phyloP scores from a whole-genome alignment of 345 rosid genomes.

The Linum trigynum region DNA sequence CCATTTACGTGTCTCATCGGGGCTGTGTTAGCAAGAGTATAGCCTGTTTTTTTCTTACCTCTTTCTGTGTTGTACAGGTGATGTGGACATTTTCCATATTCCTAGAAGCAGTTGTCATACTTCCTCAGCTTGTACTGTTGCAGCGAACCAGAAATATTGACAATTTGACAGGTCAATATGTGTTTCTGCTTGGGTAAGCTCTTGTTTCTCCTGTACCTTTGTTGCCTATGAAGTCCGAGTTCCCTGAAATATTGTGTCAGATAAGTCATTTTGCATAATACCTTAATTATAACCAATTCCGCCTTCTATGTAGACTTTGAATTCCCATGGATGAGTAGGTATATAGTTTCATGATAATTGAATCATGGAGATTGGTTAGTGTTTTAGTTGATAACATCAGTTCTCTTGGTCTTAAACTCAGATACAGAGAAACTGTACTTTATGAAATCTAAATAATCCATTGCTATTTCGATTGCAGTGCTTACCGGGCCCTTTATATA shows the following conservation, averaged over 20 bases:
- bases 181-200: slow-evolving; percentile 69
- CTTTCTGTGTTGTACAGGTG: slow-evolving; percentile 28
- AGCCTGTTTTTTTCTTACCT: background rate
- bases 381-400: no score
- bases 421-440: background rate
- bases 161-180: slow-evolving; percentile 68
- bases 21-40: background rate
- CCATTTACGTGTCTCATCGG: background rate
- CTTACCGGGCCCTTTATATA: slow-evolving; percentile 48
- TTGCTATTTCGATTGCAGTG: slow-evolving; percentile 29
- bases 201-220: background rate
- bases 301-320: no score
- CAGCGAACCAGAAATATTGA: slow-evolving; percentile 78
- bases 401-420: background rate
- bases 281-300: no score
- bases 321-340: no score
- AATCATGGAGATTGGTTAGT: no score
- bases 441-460: no score
- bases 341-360: no score
- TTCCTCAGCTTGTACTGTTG: slow-evolving; percentile 73
- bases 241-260: background rate
- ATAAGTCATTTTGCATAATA: no score
- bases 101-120: slow-evolving; percentile 76
- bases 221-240: background rate
- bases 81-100: slow-evolving; percentile 69